phyloP scores from a whole-genome alignment of 1,139 yeast genomes.

The Taphrina communis region DNA sequence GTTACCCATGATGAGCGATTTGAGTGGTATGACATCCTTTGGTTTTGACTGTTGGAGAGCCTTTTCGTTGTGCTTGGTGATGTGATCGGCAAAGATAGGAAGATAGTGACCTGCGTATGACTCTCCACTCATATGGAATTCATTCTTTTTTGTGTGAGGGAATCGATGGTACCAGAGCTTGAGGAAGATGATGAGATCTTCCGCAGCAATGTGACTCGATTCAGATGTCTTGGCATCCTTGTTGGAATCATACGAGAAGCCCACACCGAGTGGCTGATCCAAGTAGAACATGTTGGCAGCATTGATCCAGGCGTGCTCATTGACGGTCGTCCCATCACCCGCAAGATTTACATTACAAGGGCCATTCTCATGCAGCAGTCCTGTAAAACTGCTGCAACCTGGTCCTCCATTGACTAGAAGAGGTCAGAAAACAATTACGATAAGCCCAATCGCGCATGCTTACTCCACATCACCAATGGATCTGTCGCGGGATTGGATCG shows the following conservation, averaged over 20 bases:
- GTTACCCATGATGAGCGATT: conserved; percentile 91
- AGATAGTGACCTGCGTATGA: conserved; percentile 96
- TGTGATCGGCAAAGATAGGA: conserved; percentile 77
- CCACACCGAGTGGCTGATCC: conserved; percentile 97
- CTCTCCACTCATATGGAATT: conserved; percentile 81
- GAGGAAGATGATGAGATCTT: conserved; percentile 59
- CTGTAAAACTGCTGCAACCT: conserved; percentile 97
- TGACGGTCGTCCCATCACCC: conserved; percentile 60
- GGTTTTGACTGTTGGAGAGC: background rate
- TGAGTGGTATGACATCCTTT: conserved; percentile 64
- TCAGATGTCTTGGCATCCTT: conserved; percentile 50
- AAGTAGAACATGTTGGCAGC: conserved; percentile 51
- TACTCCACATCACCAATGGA: conserved; percentile 78
- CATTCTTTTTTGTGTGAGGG: conserved; percentile 57
- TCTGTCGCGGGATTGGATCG: conserved; percentile 86
- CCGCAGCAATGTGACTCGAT: conserved; percentile 13
- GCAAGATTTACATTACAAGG: conserved; percentile 81
- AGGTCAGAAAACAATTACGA: no score
- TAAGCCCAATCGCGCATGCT: conserved; percentile 57
- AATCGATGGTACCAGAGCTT: conserved; percentile 69
- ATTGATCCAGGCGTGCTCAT: conserved; percentile 52
- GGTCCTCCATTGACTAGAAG: conserved; percentile 70
- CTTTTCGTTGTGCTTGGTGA: conserved; percentile 63
- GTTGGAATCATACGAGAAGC: conserved; percentile 63
- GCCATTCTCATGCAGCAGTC: conserved; percentile 89